Base-by-base conservation (phyloP, 352 stramenopile genomes). In the Phytophthora agathidicida region DNA sequence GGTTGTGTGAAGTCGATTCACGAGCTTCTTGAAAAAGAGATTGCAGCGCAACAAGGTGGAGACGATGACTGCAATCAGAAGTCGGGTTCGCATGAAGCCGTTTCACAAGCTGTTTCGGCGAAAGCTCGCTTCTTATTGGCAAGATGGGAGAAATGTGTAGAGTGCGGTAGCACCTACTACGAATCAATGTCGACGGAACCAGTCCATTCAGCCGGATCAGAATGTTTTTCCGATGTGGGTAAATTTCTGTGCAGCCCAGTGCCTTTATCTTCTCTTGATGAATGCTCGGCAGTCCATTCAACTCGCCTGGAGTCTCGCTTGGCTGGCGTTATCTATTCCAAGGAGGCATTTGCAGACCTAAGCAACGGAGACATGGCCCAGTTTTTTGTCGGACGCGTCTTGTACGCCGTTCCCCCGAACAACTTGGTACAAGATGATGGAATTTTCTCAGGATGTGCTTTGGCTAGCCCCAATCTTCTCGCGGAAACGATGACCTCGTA, bases 1-100 rank as follows among this genome's bases (percentile, higher is more conserved):
- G 50, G 54, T 6, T 78, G 60, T 36, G 71, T 86, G 16, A 68
- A 55, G n/a, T 61, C 64, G 5, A 63, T 88, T 14, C 61, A 83
- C 26, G 24, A 56, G 11, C 23, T 68, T 50, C 45, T 88, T 22
- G 46, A 52, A 9, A 33, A 58, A 14, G 55, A 73, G 38, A 51
- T 53, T 32, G 52, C 55, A 7, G 28, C 19, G 3, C 23, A 68
- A 9, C 14, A 17, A 17, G 31, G 46, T 11, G 31, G 28, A 31
- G 30, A 52, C 36, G 26, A 37, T 38, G 2, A 2, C 14, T 23
- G 6, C 11, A 43, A 31, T 27, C 35, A 59, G 31, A n/a, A 43
- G 24, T 43, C 43, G 10, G 60, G 43, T 14, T 68, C 69, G 7
- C 68, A 81, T 47, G 65, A 73, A 37, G 22, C 50, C 41, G 70